Percentiles rank a stretch among this genome's conserved stretches.
phyloP scores from a whole-genome alignment of 2,329 filamentous ascomycete genomes.

The Geosmithia morbida region DNA sequence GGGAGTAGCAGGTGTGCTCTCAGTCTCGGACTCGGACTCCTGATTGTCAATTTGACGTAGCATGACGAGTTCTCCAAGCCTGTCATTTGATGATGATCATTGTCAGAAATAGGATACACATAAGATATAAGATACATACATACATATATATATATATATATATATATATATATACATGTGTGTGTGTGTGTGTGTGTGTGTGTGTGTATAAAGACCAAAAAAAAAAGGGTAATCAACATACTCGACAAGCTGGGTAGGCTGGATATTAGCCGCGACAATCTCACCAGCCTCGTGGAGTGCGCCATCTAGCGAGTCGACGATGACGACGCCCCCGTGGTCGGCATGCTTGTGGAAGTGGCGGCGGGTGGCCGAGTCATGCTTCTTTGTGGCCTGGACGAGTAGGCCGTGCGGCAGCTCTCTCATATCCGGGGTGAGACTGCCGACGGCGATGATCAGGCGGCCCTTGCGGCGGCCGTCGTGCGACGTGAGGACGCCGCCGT shows the following conservation, averaged over 20 bases:
- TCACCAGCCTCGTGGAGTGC: conserved; percentile 78
- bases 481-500: conserved; percentile 55
- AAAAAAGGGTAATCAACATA: conserved; percentile 17
- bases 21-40: conserved; percentile 20
- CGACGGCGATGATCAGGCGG: conserved; percentile 57
- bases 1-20: not conserved
- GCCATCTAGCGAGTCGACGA: conserved; percentile 66
- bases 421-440: conserved; percentile 59
- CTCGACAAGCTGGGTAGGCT: conserved; percentile 68
- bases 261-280: conserved; percentile 62
- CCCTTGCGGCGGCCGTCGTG: conserved; percentile 56
- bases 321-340: conserved; percentile 47
- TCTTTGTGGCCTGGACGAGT: conserved; percentile 43
- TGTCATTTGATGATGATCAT: no score
- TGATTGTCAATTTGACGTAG: conserved; percentile 30
- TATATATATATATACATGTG: no score
- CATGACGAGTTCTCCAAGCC: conserved; percentile 65
- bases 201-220: not conserved
- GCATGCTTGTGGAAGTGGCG: conserved; percentile 55
- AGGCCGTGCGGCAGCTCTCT: conserved; percentile 69
- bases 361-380: conserved; percentile 22
- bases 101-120: no score
- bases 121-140: no score
- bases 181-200: no score
- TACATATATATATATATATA: no score